These are phyloP conservation scores for Acanthamoeba quina DNA, from an alignment of 208 protist species.

Conservation along the genomic window DNA sequence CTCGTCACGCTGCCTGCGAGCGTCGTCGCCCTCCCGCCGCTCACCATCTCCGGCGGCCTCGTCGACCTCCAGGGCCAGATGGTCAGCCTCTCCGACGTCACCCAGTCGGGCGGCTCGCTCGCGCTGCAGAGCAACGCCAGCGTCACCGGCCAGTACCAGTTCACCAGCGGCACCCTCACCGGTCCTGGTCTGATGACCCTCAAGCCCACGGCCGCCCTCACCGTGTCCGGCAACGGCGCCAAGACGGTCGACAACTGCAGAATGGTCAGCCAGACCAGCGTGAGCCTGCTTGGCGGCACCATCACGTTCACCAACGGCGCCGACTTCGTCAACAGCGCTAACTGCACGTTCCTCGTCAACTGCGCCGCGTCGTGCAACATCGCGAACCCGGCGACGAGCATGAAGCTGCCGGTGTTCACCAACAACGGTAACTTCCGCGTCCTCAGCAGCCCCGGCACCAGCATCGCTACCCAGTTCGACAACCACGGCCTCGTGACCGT, in stretches of 20 bases:
- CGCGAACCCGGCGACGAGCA: not conserved
- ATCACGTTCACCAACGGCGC: conserved; percentile 18
- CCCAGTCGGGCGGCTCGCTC: conserved; percentile 29
- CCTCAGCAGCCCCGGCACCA: conserved; percentile 23
- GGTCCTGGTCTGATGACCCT: conserved; percentile 11
- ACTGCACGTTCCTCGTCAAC: conserved; percentile 17
- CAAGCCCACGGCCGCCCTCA: not conserved
- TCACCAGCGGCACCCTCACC: conserved; percentile 18
- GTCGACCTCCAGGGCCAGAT: conserved; percentile 67
- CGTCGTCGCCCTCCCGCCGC: conserved; percentile 3
- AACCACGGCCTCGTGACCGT: conserved; percentile 67
- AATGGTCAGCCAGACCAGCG: not conserved
- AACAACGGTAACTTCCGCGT: conserved; percentile 36
- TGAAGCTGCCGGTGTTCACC: conserved; percentile 60
- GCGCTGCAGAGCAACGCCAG: conserved; percentile 41
- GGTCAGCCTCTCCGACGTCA: conserved; percentile 24
- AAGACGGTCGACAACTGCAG: conserved; percentile 15
- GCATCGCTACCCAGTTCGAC: conserved; percentile 37
- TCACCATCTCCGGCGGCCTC: not conserved
- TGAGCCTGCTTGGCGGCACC: conserved; percentile 13
- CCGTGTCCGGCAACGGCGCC: conserved; percentile 29
- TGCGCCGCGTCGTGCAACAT: conserved; percentile 26
- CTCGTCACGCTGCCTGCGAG: conserved; percentile 10
- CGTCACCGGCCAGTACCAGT: conserved; percentile 1
- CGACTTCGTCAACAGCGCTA: conserved; percentile 22